Base-by-base conservation (phyloP, 495 filamentous ascomycete genomes). In the Aspergillus sclerotiicarbonarius region DNA sequence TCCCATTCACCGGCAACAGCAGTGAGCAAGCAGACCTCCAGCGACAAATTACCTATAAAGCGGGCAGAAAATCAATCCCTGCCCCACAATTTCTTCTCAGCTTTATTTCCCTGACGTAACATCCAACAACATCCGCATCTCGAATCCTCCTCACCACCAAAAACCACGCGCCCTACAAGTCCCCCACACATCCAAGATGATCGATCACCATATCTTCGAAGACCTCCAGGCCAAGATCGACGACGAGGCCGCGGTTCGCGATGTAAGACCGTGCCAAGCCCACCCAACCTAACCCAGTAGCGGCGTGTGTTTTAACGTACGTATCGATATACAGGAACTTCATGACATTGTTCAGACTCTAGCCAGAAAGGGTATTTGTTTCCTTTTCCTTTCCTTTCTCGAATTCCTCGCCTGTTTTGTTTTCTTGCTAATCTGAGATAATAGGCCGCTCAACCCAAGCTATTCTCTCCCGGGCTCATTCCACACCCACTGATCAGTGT, bases 221-320 rank as follows among this genome's bases (percentile, higher is more conserved):
- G 80, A 87, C 65, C 87, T 98, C 55, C 93, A 96, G 71, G 75
- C 83, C 45, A 92, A 91, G 67, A 90, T 96, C 62, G 95, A 98
- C 65, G 87, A 93, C 67, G 94, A 98, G 72, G 77, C 81, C 16
- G 76, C 79, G 43, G 82, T 94, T 48, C 86, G 90, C 62, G 93
- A 97, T 67, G 86, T 88, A 68, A 66, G 76, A 64, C n/a, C 43
- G 52, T 52, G 45, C 57, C 49, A 54, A 58, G 56, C 35, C 48
- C n/a, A n/a, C n/a, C 45, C 18, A 44, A 31, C 29, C 51, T 50
- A 67, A 69, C 60, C 60, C 62, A 52, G 47, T 54, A 54, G 30
- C 25, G n/a, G 16, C 25, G 18, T 8, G 59, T 51, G 18, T 8
- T 58, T 51, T 48, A 25, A 61, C 51, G 41, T 33, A 35, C 44